A percentile compares a stretch with the other conserved stretches of the same genome.
phyloP scores from a whole-genome alignment of 345 rosid genomes.

The Gossypium herbaceum region DNA sequence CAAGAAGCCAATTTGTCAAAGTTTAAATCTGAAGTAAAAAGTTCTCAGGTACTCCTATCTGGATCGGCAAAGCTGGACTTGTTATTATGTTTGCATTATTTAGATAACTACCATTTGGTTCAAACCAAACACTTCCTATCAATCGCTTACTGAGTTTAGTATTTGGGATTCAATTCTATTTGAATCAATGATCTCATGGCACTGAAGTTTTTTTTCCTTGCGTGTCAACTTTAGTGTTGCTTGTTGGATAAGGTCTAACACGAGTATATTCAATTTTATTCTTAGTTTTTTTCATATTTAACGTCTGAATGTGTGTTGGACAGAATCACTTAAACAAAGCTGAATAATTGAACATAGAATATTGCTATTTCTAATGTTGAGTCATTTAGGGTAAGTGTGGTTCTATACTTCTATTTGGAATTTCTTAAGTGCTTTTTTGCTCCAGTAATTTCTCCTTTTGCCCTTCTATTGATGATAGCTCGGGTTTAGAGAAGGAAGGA shows the following conservation, averaged over 20 bases:
- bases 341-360: not conserved
- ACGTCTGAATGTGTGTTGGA: not conserved
- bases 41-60: slow-evolving; percentile 61
- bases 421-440: not conserved
- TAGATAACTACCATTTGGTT: too few species aligned
- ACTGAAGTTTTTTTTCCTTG: not conserved
- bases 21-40: slow-evolving; percentile 79
- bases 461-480: not conserved
- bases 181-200: not conserved
- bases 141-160: not conserved
- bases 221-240: not conserved
- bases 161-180: not conserved
- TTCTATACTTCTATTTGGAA: not conserved
- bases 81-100: not conserved
- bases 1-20: slow-evolving; percentile 79
- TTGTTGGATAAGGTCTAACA: not conserved
- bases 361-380: not conserved
- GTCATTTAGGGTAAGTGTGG: not conserved
- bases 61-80: not conserved
- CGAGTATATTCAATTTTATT: too few species aligned
- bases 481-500: not conserved
- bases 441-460: not conserved
- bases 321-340: not conserved
- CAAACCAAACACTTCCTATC: not conserved
- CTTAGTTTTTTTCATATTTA: too few species aligned